Evolutionary conservation across 2,329 filamentous ascomycete species (phyloP).

Genomic region (Rosellinia necatrix): DNA sequence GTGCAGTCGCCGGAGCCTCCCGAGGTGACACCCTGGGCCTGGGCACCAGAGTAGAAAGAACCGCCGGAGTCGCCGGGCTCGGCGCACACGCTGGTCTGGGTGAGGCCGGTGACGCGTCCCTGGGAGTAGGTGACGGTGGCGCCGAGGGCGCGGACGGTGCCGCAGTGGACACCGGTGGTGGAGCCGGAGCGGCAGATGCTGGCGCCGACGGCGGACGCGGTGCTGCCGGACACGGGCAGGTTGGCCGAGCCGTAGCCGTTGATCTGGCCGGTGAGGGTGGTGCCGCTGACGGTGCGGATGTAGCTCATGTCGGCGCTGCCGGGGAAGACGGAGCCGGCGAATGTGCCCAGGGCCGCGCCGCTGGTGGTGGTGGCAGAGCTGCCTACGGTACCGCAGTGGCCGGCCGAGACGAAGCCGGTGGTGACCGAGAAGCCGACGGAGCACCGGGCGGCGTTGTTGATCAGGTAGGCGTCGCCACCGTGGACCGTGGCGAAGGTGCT

Average conservation of each 20-base stretch:
- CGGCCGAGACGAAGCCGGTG: constrained; percentile 47
- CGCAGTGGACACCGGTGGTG: constrained; percentile 47
- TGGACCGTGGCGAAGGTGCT: constrained; percentile 39
- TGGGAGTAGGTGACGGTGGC: constrained; percentile 46
- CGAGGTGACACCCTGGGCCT: constrained; percentile 50
- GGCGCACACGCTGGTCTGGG: constrained; percentile 47
- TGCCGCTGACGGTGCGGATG: constrained; percentile 41
- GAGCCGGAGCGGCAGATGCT: constrained; percentile 49
- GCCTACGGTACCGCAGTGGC: constrained; percentile 45
- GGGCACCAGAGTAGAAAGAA: constrained; percentile 46
- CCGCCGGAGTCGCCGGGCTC: constrained; percentile 50
- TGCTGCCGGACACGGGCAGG: constrained; percentile 46
- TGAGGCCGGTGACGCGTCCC: constrained; percentile 47
- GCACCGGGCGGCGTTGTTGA: constrained; percentile 42
- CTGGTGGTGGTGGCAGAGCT: constrained; percentile 39
- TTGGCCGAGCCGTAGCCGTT: constrained; percentile 43
- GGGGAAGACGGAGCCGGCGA: constrained; percentile 46
- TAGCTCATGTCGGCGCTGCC: constrained; percentile 47
- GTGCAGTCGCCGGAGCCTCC: constrained; percentile 47
- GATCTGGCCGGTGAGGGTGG: constrained; percentile 41
- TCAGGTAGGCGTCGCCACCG: constrained; percentile 47
- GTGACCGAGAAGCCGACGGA: constrained; percentile 48
- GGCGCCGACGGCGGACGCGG: constrained; percentile 41
- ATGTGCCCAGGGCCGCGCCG: constrained; percentile 43
- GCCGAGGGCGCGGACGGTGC: constrained; percentile 42